Conservation (phyloP, 768 basidiomycete genomes). For the Fomitopsis pulvina region DNA sequence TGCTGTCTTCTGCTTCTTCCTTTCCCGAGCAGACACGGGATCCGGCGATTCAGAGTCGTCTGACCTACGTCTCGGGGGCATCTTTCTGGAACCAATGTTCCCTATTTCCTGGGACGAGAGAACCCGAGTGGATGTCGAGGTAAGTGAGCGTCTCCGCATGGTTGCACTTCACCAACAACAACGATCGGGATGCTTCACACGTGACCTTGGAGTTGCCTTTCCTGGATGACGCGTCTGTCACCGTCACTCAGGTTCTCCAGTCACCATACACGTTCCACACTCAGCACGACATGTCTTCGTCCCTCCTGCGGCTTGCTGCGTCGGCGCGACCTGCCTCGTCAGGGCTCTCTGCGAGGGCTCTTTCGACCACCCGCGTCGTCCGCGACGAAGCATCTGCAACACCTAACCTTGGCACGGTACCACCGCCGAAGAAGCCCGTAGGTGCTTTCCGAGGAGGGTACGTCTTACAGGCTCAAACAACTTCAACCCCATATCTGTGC, state of each 20-base stretch:
- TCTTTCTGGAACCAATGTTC: constrained; percentile 7
- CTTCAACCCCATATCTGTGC: neutral
- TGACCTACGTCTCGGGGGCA: constrained; percentile 37
- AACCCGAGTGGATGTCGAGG: neutral
- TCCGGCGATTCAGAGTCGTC: constrained; percentile 16
- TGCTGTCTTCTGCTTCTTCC: constrained; percentile 63
- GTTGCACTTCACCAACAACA: too few species aligned
- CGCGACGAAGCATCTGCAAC: constrained; percentile 33
- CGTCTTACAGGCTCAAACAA: constrained; percentile 11
- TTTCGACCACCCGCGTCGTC: constrained; percentile 38
- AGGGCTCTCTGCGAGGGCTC: constrained; percentile 25
- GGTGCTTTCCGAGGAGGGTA: constrained; percentile 46
- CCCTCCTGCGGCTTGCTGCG: constrained; percentile 24
- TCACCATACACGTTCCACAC: neutral
- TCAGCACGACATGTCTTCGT: constrained; percentile 30
- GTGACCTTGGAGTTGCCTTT: neutral
- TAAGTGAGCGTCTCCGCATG: too few species aligned
- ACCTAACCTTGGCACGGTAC: constrained; percentile 48
- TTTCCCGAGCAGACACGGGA: constrained; percentile 37
- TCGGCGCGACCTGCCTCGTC: constrained; percentile 12
- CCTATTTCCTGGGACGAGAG: neutral
- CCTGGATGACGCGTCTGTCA: constrained; percentile 3
- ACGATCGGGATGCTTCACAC: neutral
- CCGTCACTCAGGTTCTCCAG: neutral
- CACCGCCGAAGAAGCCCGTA: constrained; percentile 64